These are phyloP conservation scores for Tylopilus subfusipes DNA, from an alignment of 768 basidiomycete species.

Conservation along the genomic window DNA sequence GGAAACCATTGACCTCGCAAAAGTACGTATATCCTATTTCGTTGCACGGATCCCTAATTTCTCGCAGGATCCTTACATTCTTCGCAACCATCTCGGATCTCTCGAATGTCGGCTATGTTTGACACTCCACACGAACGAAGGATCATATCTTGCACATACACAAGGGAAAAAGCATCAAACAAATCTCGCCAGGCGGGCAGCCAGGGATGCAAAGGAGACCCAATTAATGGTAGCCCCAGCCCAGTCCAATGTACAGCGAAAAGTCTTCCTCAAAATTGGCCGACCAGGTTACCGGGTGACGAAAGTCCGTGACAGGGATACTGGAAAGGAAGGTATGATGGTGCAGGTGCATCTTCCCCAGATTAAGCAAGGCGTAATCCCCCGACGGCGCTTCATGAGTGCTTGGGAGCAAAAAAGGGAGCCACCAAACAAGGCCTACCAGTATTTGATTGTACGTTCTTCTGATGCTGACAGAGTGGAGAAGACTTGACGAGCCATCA, in stretches of 20 bases:
- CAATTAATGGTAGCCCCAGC: slow-evolving; percentile 85
- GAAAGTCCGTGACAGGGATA: slow-evolving; percentile 89
- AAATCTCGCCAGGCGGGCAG: slow-evolving; percentile 94
- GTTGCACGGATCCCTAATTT: slow-evolving; percentile 9
- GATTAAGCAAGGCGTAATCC: slow-evolving; percentile 81
- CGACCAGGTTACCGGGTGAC: slow-evolving; percentile 94
- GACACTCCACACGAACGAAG: slow-evolving; percentile 99
- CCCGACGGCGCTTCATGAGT: slow-evolving; percentile 91
- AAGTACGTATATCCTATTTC: slow-evolving; percentile 46
- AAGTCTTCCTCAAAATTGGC: slow-evolving; percentile 97
- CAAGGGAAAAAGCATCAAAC: slow-evolving; percentile 99
- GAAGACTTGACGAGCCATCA: slow-evolving; percentile 28
- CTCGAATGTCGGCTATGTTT: slow-evolving; percentile 97
- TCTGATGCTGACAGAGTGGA: not conserved
- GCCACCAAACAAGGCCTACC: slow-evolving; percentile 92
- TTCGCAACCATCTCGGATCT: slow-evolving; percentile 97
- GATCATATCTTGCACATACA: slow-evolving; percentile 97
- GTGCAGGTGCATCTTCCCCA: slow-evolving; percentile 96
- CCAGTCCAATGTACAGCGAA: slow-evolving; percentile 77
- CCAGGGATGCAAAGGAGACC: slow-evolving; percentile 94
- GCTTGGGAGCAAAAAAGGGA: slow-evolving; percentile 97
- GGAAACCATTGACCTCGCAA: slow-evolving; percentile 97
- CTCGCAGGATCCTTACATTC: slow-evolving; percentile 89
- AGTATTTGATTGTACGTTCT: slow-evolving; percentile 87
- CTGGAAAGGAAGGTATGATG: slow-evolving; percentile 94